Percentiles rank a stretch among this genome's conserved stretches.
These are phyloP conservation scores for Setaria italica DNA, from an alignment of 202 grass and related monocot species.

Conservation along the genomic window DNA sequence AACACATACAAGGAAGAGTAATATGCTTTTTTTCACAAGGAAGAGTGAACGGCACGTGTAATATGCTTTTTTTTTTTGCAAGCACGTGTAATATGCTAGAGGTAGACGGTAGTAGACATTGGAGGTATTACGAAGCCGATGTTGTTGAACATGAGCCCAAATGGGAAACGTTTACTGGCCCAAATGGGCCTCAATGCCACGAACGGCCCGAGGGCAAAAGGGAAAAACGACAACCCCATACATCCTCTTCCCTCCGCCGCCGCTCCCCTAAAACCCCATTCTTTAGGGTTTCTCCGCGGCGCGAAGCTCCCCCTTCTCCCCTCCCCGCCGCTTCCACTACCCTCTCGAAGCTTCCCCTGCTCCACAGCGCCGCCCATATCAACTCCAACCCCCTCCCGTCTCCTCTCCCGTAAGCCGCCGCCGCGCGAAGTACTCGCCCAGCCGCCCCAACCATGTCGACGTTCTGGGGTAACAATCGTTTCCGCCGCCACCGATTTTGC, in stretches of 20 bases:
- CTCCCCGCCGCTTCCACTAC: constrained; percentile 11
- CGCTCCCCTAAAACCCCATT: constrained; percentile 32
- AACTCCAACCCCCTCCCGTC: background rate
- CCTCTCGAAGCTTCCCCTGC: constrained; percentile 41
- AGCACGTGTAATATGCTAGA: no score
- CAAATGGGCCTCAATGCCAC: background rate
- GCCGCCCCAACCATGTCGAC: constrained; percentile 50
- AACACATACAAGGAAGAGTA: no score
- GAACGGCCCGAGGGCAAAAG: background rate
- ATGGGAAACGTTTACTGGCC: background rate
- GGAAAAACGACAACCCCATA: background rate
- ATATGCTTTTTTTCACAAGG: no score
- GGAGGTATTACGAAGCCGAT: no score
- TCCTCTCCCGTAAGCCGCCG: background rate
- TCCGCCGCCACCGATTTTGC: background rate
- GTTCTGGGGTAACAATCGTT: constrained; percentile 73
- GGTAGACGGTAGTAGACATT: no score
- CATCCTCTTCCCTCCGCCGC: constrained; percentile 2
- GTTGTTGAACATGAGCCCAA: no score
- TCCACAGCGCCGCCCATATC: background rate
- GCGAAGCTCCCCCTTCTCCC: background rate
- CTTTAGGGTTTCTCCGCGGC: constrained; percentile 58
- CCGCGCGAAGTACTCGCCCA: background rate
- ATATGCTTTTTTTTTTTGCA: no score
- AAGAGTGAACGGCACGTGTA: no score